Conservation (phyloP, 2,329 filamentous ascomycete genomes). For the Tolypocladium tropicale region DNA sequence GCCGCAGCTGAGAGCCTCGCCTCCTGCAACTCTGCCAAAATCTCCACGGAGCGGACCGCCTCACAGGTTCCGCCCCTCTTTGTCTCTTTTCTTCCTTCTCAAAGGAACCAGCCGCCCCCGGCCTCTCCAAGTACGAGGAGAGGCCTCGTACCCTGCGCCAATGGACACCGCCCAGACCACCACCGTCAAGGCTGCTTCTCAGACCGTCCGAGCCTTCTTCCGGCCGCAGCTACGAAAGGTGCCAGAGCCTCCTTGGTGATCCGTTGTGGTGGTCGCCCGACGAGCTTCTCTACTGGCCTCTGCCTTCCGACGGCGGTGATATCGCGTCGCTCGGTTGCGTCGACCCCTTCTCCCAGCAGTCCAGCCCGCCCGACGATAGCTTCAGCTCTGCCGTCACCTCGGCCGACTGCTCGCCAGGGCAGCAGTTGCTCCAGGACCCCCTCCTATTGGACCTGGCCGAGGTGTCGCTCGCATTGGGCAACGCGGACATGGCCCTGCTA, state of each 20-base stretch:
- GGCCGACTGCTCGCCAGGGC: not conserved
- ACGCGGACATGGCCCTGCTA: slow-evolving; percentile 2
- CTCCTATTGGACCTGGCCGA: not conserved
- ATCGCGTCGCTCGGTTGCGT: not conserved
- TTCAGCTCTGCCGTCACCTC: not conserved
- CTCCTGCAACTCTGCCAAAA: no score
- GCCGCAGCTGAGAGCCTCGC: not conserved
- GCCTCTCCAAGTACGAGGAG: slow-evolving; percentile 8
- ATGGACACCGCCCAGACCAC: slow-evolving; percentile 7
- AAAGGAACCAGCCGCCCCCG: not conserved
- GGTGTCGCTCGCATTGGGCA: not conserved
- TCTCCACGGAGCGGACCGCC: not conserved
- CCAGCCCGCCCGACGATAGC: not conserved
- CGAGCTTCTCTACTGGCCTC: slow-evolving; percentile 1
- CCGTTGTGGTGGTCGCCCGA: slow-evolving; percentile 4
- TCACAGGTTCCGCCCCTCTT: not conserved
- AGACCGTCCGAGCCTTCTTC: slow-evolving; percentile 4
- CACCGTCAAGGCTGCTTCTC: slow-evolving; percentile 1
- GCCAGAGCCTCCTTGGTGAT: slow-evolving; percentile 7
- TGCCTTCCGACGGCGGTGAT: not conserved
- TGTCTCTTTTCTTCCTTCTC: no score
- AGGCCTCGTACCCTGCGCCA: slow-evolving; percentile 11
- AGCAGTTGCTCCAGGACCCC: slow-evolving; percentile 1
- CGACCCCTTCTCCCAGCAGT: not conserved
- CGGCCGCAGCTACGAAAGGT: slow-evolving; percentile 8